Base-by-base conservation (phyloP, 768 basidiomycete species). In the Rhizopogon vesiculosus region DNA sequence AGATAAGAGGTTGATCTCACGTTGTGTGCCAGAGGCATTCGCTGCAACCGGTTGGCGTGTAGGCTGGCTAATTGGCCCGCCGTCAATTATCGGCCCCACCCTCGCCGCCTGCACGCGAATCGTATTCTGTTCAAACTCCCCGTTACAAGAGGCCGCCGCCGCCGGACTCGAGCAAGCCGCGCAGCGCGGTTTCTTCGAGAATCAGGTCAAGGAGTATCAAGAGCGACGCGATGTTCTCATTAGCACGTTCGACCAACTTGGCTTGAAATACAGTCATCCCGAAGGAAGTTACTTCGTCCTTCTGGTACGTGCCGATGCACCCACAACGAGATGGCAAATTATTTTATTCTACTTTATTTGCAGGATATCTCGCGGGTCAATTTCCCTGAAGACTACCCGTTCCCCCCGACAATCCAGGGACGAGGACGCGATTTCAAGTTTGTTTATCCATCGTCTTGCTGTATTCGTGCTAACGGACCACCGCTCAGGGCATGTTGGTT, bases 11-110 rank as follows among this genome's bases (percentile, higher is more conserved):
- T 42, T 9, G 42, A 33, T 44, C n/a, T 59, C 51, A 59, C 44
- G 12, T 16, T 43, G 18, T 35, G 2, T 22, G 7, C 15, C 71
- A 95, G 93, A 98, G 78, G 85, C 93, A 5, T 99, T 99, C 71
- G 91, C 94, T 13, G 92, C 93, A 5, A 99, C 96, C 3, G 96
- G 97, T 25, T 98, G 94, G 95, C 87, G 96, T 56, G 83, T 98
- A 46, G 96, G 97, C 59, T 98, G 95, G 95, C 82, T 96, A 7
- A 87, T 98, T 62, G 97, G 87, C 16, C 93, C 94, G 7, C 64
- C 80, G 29, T 85, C 82, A 41, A 88, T 98, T 64, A 89, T 95
- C 53, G 74, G 76, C 44, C 93, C 96, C 2, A 89, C 93, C 15
- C 81, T 97, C 29, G 93, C 94, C 7, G 96, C 93, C 5, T 85